These are phyloP conservation scores for Talaromyces funiculosus DNA, from an alignment of 2,329 filamentous ascomycete species.

Conservation along the genomic window DNA sequence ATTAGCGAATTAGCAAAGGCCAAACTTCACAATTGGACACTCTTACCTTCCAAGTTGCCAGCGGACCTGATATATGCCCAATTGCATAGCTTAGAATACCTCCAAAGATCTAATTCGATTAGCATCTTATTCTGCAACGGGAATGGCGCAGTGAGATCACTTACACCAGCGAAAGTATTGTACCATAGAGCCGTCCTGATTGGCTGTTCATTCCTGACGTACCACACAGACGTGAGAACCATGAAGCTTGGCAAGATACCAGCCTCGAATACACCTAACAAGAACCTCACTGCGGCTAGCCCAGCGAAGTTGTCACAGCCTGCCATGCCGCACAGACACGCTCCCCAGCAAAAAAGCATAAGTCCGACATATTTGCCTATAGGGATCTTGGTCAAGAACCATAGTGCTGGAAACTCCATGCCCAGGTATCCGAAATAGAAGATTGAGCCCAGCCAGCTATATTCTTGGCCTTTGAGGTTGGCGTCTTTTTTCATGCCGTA, in stretches of 20 bases:
- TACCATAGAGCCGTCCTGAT: conserved; percentile 1
- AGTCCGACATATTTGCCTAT: conserved; percentile 6
- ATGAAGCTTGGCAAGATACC: not conserved
- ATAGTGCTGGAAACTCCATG: not conserved
- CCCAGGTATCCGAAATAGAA: conserved; percentile 3
- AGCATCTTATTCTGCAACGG: not conserved
- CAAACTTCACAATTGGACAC: not conserved
- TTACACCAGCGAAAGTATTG: conserved; percentile 5
- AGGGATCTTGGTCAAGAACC: conserved; percentile 3
- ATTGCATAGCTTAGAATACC: conserved; percentile 1
- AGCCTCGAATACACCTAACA: conserved; percentile 10
- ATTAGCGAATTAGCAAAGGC: not conserved
- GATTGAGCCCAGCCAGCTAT: conserved; percentile 1
- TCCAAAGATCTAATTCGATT: not conserved
- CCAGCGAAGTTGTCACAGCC: conserved; percentile 2
- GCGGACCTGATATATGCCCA: not conserved
- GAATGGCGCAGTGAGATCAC: not conserved
- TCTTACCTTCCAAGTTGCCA: conserved; percentile 5
- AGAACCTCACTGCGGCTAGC: not conserved
- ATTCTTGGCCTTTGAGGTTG: not conserved
- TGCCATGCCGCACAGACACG: not conserved
- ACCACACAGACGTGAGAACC: not conserved
- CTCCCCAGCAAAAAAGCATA: conserved; percentile 6
- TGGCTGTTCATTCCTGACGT: not conserved
- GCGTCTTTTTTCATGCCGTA: conserved; percentile 1